These are phyloP conservation scores for Kernera saxatilis DNA, from an alignment of 345 rosid species.

Conservation along the genomic window DNA sequence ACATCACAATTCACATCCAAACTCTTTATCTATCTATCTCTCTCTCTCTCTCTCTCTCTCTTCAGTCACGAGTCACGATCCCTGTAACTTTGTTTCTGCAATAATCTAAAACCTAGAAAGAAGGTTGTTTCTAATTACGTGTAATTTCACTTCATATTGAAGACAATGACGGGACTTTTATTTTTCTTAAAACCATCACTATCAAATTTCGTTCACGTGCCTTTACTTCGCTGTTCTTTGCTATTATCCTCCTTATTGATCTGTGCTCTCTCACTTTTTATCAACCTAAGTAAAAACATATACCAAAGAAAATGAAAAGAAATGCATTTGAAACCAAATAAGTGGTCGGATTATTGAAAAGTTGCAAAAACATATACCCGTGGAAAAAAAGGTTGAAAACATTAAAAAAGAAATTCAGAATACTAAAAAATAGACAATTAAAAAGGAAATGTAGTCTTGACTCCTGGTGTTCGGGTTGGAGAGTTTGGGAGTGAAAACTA, in stretches of 20 bases:
- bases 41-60: not conserved
- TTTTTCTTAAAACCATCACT: slow-evolving; percentile 23
- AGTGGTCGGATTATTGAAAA: too few relatives aligned
- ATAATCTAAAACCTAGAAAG: slow-evolving; percentile 10
- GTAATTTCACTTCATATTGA: slow-evolving; percentile 23
- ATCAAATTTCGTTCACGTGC: not conserved
- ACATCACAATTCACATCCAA: slow-evolving; percentile 17
- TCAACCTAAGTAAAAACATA: too few relatives aligned
- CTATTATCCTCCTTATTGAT: not conserved
- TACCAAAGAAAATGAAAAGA: too few relatives aligned
- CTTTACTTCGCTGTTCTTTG: not conserved
- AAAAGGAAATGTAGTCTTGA: too few relatives aligned
- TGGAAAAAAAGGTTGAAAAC: too few relatives aligned
- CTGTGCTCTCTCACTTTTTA: not conserved
- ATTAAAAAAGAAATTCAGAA: too few relatives aligned
- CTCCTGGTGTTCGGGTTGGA: not conserved
- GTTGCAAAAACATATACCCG: too few relatives aligned
- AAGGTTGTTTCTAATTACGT: slow-evolving; percentile 24
- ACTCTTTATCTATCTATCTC: not conserved
- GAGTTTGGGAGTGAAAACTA: not conserved
- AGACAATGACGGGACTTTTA: slow-evolving; percentile 22
- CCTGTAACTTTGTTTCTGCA: slow-evolving; percentile 18
- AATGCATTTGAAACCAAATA: too few relatives aligned
- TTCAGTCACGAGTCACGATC: slow-evolving; percentile 7
- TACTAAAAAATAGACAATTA: too few relatives aligned